Evolutionary conservation across 768 basidiomycete genomes (phyloP), one percentile per base, ranked within the genome.

Genomic region (Boletus coccyginus): DNA sequence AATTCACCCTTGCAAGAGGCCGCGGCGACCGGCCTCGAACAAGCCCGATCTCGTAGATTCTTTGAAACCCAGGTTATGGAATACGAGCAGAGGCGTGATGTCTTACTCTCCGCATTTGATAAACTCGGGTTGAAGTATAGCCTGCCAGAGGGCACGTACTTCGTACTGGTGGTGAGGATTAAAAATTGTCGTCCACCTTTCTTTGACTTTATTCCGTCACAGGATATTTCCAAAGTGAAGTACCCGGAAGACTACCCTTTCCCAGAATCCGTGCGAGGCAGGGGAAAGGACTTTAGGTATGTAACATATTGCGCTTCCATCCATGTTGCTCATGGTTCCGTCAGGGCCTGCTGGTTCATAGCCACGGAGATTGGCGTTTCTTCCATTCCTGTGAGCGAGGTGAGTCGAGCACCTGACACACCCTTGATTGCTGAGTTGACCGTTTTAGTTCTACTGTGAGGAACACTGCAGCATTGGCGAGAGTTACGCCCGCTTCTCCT

Each of bases 1-100:
- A 97, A 96, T 73, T 93, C 94, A 3, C 96, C 95, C 5, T 75
- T 97, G 53, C 96, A 98, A 72, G 96, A 98, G 74, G 96, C 95
- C 14, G 87, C 86, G 17, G 95, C 96, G 6, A 78, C 80, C n/a
- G 95, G 93, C 21, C 78, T 98, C 17, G 96, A 97, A 70, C 78
- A 89, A 63, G 93, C 87, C 2, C 73, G 73, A 21, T 74, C 88
- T 62, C 83, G 82, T 52, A 69, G 78, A 29, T 98, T 92, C 77
- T 94, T 97, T 62, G 84, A 83, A 62, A 83, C 71, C 7, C 94
- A 98, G 65, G 69, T 81, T 12, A 66, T 72, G 16, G 90, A 94
- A 68, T 98, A 98, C 70, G 72, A 78, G 17, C 94, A 91, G 70
- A 80, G 96, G 55, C 83, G 94, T 12, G 70, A 79, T 16, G 75